Evolutionary conservation across 2,329 filamentous ascomycete species (phyloP), one percentile per base, ranked within the genome.

Genomic region (Claviceps sp.): DNA sequence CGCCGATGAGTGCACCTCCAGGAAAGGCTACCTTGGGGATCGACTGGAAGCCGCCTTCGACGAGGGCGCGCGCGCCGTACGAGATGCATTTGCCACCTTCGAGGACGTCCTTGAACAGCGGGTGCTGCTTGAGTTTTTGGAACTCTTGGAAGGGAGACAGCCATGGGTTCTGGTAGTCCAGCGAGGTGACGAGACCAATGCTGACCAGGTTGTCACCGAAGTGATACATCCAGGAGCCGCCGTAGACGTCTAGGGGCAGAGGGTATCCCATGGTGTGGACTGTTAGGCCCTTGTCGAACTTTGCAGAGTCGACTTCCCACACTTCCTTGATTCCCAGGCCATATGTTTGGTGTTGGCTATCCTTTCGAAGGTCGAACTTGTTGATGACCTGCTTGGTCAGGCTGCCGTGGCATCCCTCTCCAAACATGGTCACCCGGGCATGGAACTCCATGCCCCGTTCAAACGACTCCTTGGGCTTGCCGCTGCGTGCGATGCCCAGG

Each of bases 401-500:
- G 70, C 88, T 95, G 56, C 93, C 93, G 66, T 98, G 93, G 64
- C 91, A 97, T 13, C 93, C 93, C 72, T 98, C 93, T 13, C 79
- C 93, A 54, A 98, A 89, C 52, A 98, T 76, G 40, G 93, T 98
- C 48, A 93, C 84, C 53, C 86, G 78, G 6, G 93, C 91, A 63
- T 95, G 89, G 66, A 98, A 98, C 70, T 95, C 93, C 93, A 98
- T 98, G 55, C 93, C 93, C 55, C 93, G 80, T 74, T 97, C 90
- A 63, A 96, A 98, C 6, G 77, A 84, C 52, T 93, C 86, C 72
- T 95, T 96, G 38, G 90, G 81, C 66, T 85, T 85, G 41, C 91
- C 91, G 61, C 86, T 79, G 51, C 89, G 79, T 9, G 78, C 83
- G 54, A 98, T 79, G 41, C 93, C 93, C 22, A 96, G 73, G 63